Base-by-base conservation (phyloP, 139 green algal species). In the Asterochloris sp. region DNA sequence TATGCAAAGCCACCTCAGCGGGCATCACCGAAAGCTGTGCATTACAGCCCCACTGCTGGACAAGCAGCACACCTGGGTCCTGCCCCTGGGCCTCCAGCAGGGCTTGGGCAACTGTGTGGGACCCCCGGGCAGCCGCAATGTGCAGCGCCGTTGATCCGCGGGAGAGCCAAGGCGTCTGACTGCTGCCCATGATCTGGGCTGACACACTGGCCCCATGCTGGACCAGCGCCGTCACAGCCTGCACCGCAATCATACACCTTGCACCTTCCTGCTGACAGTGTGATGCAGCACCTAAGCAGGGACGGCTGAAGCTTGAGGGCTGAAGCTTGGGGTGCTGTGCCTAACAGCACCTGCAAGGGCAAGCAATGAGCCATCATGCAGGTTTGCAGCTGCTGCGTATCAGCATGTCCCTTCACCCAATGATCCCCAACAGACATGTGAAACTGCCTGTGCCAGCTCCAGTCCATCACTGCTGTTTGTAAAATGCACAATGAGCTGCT, bases 101-200 rank as follows among this genome's bases (percentile, higher is more conserved):
- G 23, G 74, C 74, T 63, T 69, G 61, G n/a, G 74, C 78, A 15
- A 75, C 67, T 61, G 69, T 28, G 19, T 69, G 61, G n/a, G 77
- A 75, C 21, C 83, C 83, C 26, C 73, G 60, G 14, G 83, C 78
- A 24, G 78, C 78, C 19, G 83, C 83, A 68, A 86, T 83, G 78
- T 86, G 83, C 83, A 86, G 83, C 28, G 83, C 83, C 62, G 83
- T 83, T 12, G 78, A 83, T 0, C 83, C 83, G 13, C 69, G 61
- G 10, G 78, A 80, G 28, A 86, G 73, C 62, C 74, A 77, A 16
- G 74, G 82, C 1, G 62, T 77, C 12, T 64, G 26, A 14, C 75
- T 78, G 23, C 62, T 79, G 60, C 68, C 78, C 26, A 62, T 62
- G 62, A 79, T 80, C 71, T 69, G 62, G 23, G 71, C 63, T 47